Percentiles rank a stretch among this genome's conserved stretches.
phyloP scores from a whole-genome alignment of 495 filamentous ascomycete species.

The Penicillium lividum region DNA sequence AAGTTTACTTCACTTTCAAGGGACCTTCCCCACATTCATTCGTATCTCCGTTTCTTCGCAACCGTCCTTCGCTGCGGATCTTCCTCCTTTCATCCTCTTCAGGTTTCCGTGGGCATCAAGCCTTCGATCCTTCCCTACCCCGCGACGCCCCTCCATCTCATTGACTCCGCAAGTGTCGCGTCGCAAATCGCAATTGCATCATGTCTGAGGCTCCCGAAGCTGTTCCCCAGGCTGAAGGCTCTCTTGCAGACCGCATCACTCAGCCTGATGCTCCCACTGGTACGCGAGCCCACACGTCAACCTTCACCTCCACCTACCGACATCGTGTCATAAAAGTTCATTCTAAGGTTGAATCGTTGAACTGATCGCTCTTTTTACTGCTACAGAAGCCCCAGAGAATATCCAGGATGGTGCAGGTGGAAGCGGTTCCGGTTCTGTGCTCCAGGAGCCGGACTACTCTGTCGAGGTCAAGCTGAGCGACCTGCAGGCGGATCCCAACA shows the following conservation, averaged over 20 bases:
- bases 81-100: not conserved
- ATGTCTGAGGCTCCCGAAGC: slow-evolving; percentile 28
- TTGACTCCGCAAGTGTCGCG: not conserved
- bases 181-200: slow-evolving; percentile 30
- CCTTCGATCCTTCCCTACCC: not conserved
- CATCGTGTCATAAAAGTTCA: not conserved
- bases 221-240: slow-evolving; percentile 30
- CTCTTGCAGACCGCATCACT: slow-evolving; percentile 66
- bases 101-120: not conserved
- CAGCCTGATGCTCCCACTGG: slow-evolving; percentile 38
- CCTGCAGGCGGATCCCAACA: slow-evolving; percentile 80
- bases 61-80: not conserved
- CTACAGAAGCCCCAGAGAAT: slow-evolving; percentile 24
- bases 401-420: slow-evolving; percentile 52
- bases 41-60: not conserved
- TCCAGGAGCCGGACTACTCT: slow-evolving; percentile 74
- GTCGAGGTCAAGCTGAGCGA: slow-evolving; percentile 91
- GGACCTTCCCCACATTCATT: not conserved
- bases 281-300: not conserved
- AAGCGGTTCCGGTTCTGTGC: slow-evolving; percentile 46
- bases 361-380: not conserved
- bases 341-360: too few relatives aligned
- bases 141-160: not conserved
- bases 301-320: not conserved
- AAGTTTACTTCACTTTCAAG: not conserved